Evolutionary conservation across 2,329 filamentous ascomycete species (phyloP).

Genomic region (Venturia asperata): DNA sequence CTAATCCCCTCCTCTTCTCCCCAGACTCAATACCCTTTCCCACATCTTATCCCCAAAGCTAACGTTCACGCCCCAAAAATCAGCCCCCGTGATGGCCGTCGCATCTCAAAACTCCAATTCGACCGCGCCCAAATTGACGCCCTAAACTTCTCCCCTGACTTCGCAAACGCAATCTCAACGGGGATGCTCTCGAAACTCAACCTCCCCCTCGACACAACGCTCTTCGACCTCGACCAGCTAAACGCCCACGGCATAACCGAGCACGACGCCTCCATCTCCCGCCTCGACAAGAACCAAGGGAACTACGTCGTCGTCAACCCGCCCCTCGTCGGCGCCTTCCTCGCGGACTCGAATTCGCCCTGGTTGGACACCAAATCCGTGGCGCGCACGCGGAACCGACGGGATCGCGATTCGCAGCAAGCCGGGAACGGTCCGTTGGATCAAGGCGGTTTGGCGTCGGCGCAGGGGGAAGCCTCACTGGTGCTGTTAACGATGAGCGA

Average conservation of each 20-base stretch:
- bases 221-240: conserved; percentile 18
- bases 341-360: background rate
- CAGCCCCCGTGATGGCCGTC: conserved; percentile 11
- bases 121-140: background rate
- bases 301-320: conserved; percentile 9
- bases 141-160: conserved; percentile 12
- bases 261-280: conserved; percentile 17
- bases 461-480: conserved; percentile 7
- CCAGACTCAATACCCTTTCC: background rate
- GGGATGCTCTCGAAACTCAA: conserved; percentile 10
- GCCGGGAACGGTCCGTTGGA: conserved; percentile 13
- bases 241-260: conserved; percentile 14
- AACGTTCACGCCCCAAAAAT: background rate
- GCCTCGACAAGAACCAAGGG: conserved; percentile 17
- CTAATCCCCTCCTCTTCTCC: background rate
- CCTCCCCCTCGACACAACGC: background rate
- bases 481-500: background rate
- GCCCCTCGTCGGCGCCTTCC: background rate
- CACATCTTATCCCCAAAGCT: background rate
- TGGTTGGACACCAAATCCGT: conserved; percentile 13
- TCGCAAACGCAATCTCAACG: conserved; percentile 12
- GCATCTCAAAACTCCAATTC: conserved; percentile 10
- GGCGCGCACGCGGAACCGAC: conserved; percentile 8
- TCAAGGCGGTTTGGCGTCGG: background rate
- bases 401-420: background rate